Conservation (phyloP, 345 rosid species). For the Populus deltoides region DNA sequence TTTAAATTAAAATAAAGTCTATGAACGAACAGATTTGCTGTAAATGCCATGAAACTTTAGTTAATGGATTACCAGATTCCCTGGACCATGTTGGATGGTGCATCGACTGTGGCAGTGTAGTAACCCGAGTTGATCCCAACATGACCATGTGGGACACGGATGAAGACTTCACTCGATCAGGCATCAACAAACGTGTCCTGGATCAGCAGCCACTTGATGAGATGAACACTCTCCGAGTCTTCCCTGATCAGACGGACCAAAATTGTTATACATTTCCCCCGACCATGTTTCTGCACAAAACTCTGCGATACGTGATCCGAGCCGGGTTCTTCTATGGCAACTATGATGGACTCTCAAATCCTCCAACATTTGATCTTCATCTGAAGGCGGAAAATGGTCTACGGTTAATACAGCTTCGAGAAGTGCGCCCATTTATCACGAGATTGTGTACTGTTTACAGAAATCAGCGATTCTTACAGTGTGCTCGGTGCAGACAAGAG, state of each 20-base stretch:
- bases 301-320: constrained; percentile 12
- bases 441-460: background rate
- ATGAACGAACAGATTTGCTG: no score
- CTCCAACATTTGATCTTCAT: constrained; percentile 21
- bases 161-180: background rate
- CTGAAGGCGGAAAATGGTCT: constrained; percentile 16
- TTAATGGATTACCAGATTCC: no score
- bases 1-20: no score
- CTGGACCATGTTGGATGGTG: no score
- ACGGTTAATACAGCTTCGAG: constrained; percentile 3
- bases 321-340: constrained; percentile 31
- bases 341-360: constrained; percentile 12
- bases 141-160: background rate
- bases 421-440: background rate
- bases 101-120: background rate
- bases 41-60: no score
- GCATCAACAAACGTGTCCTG: background rate
- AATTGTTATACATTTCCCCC: constrained; percentile 23
- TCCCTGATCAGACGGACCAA: constrained; percentile 9
- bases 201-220: background rate
- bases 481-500: constrained; percentile 12
- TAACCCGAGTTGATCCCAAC: background rate
- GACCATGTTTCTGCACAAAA: background rate
- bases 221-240: constrained; percentile 25
- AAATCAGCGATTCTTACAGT: background rate